Percentiles rank a stretch among this genome's conserved stretches.
phyloP scores from a whole-genome alignment of 2,329 filamentous ascomycete species.

The Fusarium protoensiforme region DNA sequence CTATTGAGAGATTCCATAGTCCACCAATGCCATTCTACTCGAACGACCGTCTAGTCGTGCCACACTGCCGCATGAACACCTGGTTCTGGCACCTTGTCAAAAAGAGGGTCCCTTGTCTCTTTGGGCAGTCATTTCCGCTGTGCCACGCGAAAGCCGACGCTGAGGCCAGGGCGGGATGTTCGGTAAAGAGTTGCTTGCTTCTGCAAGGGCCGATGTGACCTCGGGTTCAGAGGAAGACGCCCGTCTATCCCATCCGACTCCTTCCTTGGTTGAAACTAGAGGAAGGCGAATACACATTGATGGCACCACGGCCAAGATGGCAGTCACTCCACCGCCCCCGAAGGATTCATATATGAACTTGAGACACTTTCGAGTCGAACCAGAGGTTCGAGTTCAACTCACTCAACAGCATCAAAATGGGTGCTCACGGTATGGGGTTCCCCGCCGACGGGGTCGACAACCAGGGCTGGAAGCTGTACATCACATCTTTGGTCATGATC shows the following conservation, averaged over 20 bases:
- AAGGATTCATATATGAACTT: background rate
- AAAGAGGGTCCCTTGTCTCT: background rate
- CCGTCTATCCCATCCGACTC: background rate
- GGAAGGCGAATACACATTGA: background rate
- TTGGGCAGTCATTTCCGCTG: background rate
- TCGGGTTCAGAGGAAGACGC: background rate
- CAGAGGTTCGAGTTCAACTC: background rate
- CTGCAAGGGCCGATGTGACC: background rate
- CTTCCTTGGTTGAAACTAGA: background rate
- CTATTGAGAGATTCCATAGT: background rate
- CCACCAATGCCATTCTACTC: background rate
- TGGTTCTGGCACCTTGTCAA: background rate
- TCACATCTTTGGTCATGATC: conserved; percentile 47
- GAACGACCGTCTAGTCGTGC: background rate
- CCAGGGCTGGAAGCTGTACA: conserved; percentile 50
- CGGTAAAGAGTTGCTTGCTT: background rate
- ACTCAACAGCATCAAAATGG: conserved; percentile 12
- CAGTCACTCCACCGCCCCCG: background rate
- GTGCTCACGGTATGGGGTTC: conserved; percentile 36
- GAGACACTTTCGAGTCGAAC: background rate
- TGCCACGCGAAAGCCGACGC: background rate
- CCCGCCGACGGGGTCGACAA: conserved; percentile 47
- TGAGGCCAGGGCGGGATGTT: conserved; percentile 2
- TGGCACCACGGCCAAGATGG: background rate
- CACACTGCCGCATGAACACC: conserved; percentile 5